Percentiles rank a stretch among this genome's conserved stretches.
Evolutionary conservation across 768 basidiomycete genomes (phyloP).

Genomic region (Tulasnella sp.): DNA sequence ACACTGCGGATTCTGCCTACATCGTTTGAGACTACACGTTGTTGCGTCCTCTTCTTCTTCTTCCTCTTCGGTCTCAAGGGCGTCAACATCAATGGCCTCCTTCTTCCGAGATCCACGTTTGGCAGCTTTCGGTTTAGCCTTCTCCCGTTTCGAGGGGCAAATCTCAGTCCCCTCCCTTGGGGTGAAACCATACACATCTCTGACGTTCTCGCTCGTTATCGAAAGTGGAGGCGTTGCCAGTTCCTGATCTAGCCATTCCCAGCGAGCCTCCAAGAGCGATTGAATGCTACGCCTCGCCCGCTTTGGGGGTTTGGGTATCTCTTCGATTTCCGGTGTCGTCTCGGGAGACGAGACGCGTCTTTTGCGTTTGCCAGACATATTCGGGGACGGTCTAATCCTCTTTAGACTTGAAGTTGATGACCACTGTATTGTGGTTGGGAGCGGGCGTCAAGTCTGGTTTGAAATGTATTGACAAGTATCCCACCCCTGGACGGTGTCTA

Average conservation of each 20-base stretch:
- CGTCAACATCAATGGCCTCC: conserved; percentile 38
- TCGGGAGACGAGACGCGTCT: conserved; percentile 22
- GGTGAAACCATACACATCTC: conserved; percentile 46
- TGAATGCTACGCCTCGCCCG: no score
- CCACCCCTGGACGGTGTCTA: no score
- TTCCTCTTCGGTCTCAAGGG: conserved; percentile 60
- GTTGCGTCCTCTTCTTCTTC: conserved; percentile 45
- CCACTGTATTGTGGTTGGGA: no score
- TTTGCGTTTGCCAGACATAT: conserved; percentile 52
- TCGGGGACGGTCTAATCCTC: no score
- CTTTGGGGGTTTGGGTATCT: no score
- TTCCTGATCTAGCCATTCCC: no score
- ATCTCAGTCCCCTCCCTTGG: conserved; percentile 38
- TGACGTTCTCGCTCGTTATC: conserved; percentile 27
- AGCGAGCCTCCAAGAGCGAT: no score
- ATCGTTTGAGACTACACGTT: conserved; percentile 49
- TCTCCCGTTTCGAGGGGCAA: conserved; percentile 48
- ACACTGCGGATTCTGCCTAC: conserved; percentile 73
- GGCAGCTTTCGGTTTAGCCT: conserved; percentile 12
- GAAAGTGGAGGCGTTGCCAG: conserved; percentile 27
- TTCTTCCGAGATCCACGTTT: conserved; percentile 15
- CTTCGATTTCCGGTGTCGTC: no score
- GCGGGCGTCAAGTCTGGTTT: no score
- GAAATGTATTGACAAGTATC: no score
- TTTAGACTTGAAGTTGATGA: no score